Conservation (phyloP, 2,329 filamentous ascomycete genomes). For the Fusarium azukiicola region DNA sequence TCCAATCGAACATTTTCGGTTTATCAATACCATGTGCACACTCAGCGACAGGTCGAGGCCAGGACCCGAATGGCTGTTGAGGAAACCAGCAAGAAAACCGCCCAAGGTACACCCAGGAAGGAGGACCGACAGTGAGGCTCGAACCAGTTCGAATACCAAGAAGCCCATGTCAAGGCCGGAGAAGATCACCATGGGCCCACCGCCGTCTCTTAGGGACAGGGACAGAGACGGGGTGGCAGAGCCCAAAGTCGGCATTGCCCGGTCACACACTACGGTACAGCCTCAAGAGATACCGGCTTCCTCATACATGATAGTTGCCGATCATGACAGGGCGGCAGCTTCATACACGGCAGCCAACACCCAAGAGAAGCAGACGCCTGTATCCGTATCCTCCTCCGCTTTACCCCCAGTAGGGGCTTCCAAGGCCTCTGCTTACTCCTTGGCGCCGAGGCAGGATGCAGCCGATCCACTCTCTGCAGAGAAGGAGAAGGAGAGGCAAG, state of each 20-base stretch:
- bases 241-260: neutral
- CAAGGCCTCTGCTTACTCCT: neutral
- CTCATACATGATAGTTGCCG: neutral
- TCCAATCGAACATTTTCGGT: neutral
- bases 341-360: neutral
- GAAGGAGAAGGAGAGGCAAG: slow-evolving; percentile 17
- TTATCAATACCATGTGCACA: slow-evolving; percentile 23
- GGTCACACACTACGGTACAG: neutral
- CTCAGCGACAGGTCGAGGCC: neutral
- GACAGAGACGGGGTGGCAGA: neutral
- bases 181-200: slow-evolving; percentile 20
- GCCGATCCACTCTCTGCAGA: neutral
- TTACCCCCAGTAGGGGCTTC: neutral
- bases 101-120: neutral
- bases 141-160: neutral
- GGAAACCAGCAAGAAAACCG: neutral
- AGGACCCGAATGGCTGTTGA: neutral
- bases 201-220: neutral
- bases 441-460: neutral
- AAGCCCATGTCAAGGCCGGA: neutral
- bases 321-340: neutral
- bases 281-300: neutral
- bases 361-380: neutral
- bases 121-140: neutral
- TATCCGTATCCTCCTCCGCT: neutral